These are phyloP conservation scores for Fraxinus baroniana DNA, from an alignment of 305 asterid species.

Conservation along the genomic window DNA sequence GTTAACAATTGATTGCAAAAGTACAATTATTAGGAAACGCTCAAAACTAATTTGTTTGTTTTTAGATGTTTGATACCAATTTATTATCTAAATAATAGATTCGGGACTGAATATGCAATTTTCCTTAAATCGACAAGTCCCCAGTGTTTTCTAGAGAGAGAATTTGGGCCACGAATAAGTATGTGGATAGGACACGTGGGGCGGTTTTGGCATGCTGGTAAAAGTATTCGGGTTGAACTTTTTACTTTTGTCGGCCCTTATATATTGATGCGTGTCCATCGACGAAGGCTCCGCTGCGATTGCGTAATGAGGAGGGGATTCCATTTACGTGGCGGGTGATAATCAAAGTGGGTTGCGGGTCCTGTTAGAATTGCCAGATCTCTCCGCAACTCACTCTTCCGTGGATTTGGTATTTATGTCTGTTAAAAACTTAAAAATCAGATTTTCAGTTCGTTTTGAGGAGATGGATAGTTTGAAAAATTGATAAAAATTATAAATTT, in stretches of 20 bases:
- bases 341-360: not conserved
- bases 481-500: no score
- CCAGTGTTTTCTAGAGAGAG: not conserved
- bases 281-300: not conserved
- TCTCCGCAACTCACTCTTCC: no score
- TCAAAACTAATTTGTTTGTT: not conserved
- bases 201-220: slow-evolving; percentile 26
- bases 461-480: no score
- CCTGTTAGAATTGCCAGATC: not conserved
- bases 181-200: slow-evolving; percentile 54
- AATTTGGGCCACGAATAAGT: slow-evolving; percentile 28
- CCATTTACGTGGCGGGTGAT: slow-evolving; percentile 24
- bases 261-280: slow-evolving; percentile 28
- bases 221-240: slow-evolving; percentile 8
- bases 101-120: not conserved
- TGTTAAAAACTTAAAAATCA: no score
- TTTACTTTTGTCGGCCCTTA: slow-evolving; percentile 31
- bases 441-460: no score
- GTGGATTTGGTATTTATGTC: no score
- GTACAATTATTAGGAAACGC: not conserved
- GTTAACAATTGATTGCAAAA: not conserved
- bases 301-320: slow-evolving; percentile 27
- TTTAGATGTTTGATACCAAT: not conserved
- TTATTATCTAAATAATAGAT: not conserved
- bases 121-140: not conserved